These are phyloP conservation scores for Exophiala bonariae DNA, from an alignment of 2,329 filamentous ascomycete genomes.

Conservation along the genomic window DNA sequence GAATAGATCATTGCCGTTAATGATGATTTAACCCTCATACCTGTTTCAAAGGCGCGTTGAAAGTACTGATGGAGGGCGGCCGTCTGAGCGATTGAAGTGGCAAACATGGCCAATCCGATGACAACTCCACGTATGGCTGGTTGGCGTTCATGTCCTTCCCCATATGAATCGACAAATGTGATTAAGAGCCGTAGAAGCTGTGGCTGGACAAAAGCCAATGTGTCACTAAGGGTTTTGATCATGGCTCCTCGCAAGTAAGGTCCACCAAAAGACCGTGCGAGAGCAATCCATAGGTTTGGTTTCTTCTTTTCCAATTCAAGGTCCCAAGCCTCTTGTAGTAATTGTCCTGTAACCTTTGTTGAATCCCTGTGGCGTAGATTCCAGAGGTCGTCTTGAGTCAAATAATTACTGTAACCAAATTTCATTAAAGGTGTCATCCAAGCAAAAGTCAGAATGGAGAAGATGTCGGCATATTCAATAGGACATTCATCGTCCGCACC, in stretches of 20 bases:
- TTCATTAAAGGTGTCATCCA: conserved; percentile 99
- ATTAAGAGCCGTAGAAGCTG: conserved; percentile 86
- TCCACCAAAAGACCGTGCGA: conserved; percentile 80
- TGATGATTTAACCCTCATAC: conserved; percentile 93
- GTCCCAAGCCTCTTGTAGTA: conserved; percentile 75
- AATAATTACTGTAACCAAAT: conserved; percentile 83
- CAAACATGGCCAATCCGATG: conserved; percentile 91
- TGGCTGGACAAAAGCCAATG: conserved; percentile 84
- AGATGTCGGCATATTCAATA: conserved; percentile 88
- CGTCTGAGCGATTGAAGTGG: conserved; percentile 81
- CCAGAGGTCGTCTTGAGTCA: conserved; percentile 96
- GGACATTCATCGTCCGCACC: conserved; percentile 69
- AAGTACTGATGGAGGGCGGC: conserved; percentile 96
- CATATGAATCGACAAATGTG: conserved; percentile 77
- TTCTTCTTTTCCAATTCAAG: conserved; percentile 70
- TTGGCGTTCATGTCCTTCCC: conserved; percentile 59
- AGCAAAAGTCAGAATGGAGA: conserved; percentile 88
- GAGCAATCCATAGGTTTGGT: conserved; percentile 82
- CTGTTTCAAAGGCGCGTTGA: conserved; percentile 88
- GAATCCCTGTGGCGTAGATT: conserved; percentile 78
- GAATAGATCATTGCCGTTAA: conserved; percentile 88
- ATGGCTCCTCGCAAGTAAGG: conserved; percentile 79
- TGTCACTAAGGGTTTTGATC: conserved; percentile 87
- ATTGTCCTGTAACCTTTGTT: conserved; percentile 69
- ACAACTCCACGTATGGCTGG: conserved; percentile 81